These are phyloP conservation scores for Phytophthora aleatoria DNA, from an alignment of 352 stramenopile species.

Conservation along the genomic window DNA sequence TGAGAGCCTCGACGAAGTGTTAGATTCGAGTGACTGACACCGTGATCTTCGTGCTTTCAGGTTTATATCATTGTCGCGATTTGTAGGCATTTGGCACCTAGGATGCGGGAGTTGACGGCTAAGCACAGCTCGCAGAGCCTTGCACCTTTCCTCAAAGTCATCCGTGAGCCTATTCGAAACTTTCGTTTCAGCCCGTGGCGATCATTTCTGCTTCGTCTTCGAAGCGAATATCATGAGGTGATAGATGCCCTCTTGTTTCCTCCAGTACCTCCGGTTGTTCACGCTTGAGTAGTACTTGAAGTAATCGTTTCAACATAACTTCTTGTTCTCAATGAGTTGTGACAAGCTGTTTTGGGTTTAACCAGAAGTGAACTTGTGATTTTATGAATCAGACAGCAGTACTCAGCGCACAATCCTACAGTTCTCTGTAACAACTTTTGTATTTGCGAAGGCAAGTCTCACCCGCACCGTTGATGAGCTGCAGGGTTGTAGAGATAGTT, in stretches of 20 bases:
- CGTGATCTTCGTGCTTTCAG: conserved; percentile 25
- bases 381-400: too few species aligned
- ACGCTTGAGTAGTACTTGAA: too few species aligned
- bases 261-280: not conserved
- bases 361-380: too few species aligned
- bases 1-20: conserved; percentile 10
- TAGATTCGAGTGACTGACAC: not conserved
- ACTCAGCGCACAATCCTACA: too few species aligned
- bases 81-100: conserved; percentile 53
- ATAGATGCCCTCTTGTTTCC: conserved; percentile 32
- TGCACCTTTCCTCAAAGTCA: conserved; percentile 39
- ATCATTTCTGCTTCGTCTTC: conserved; percentile 47
- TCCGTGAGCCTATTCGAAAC: conserved; percentile 45
- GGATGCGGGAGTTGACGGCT: conserved; percentile 38
- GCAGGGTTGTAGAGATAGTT: not conserved
- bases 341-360: too few species aligned
- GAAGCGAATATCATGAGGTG: conserved; percentile 57
- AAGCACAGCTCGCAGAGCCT: conserved; percentile 34
- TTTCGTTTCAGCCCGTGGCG: conserved; percentile 55
- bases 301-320: too few species aligned
- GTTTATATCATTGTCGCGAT: conserved; percentile 56
- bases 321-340: too few species aligned
- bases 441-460: too few species aligned
- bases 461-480: too few species aligned
- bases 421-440: too few species aligned